Evolutionary conservation across 2,329 filamentous ascomycete genomes (phyloP), one percentile per base, ranked within the genome.

Genomic region (Drechslerella stenobrocha): DNA sequence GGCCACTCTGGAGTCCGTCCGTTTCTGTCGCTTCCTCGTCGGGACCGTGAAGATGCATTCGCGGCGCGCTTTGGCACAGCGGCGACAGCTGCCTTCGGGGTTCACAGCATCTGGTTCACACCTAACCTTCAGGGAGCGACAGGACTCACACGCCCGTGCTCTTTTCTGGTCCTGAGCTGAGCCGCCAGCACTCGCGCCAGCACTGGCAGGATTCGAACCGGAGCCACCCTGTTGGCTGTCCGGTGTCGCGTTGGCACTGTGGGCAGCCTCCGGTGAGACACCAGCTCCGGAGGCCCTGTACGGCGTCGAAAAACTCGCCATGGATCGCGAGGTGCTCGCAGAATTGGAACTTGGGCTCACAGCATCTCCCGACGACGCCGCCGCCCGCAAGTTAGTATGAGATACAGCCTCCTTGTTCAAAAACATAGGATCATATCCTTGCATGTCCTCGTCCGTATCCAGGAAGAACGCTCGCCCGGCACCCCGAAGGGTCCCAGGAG

Each of bases 1-100:
- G 6, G 90, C 87, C 9, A 96, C 90, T 52, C 90, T 82, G 71
- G 85, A 92, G 75, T 95, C 91, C 55, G 89, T 90, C 80, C 95
- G 95, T 80, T 92, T 95, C 79, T 92, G 89, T 44, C 90, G 82
- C 77, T 95, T 95, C 37, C 89, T 76, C 26, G 80, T 83, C 11
- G 82, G 89, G 70, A 85, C 83, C 0, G 89, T 95, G 69, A 91
- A 86, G 37, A 91, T 78, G 74, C 90, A 95, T 70, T 81, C 80
- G 34, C 90, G 81, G n/a, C 85, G 84, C 1, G 89, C 88, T 77
- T 95, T 95, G 51, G 83, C 82, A 75, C 90, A 96, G 70, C 90
- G 83, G 75, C 83, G 84, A 75, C 87, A 90, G 2, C 86, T 81
- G 2, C 84, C 84, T 22, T 86, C 82, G 2, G 79, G 78, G 48